Base-by-base conservation (phyloP, 2,329 filamentous ascomycete species). In the Drechslerella stenobrocha region DNA sequence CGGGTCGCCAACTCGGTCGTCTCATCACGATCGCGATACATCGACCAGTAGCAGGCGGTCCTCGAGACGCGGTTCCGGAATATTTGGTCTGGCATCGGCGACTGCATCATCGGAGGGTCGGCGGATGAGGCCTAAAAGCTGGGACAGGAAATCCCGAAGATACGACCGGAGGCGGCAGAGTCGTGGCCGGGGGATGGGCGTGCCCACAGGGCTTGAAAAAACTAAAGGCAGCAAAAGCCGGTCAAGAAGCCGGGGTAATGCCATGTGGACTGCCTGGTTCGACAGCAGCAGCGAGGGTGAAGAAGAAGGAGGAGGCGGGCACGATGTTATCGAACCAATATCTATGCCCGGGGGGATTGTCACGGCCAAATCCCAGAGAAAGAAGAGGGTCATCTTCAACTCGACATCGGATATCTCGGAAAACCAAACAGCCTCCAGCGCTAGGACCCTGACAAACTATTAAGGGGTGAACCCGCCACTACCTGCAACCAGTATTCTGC, bases 401-500 rank as follows among this genome's bases (percentile, higher is more conserved):
- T 67, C 63, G n/a, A 67, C 63, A 22, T 67, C 63, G 8, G 63
- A 67, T 20, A 67, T 60, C 32, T 67, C 63, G 18, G 55, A 67
- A 32, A 32, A 60, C 20, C 63, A 47, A 13, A 60, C 55, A 8
- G 50, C 53, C 35, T 67, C 63, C 26, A 67, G 50, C 24, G 52
- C 63, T 8, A 51, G 55, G 26, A 67, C 55, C 9, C 55, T 55
- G 2, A 58, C 61, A 15, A 59, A 58, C 32, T 42, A 53, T 6
- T 53, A 18, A 53, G n/a, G 8, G 11, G 3, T 15, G 13, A n/a
- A n/a, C n/a, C n/a, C n/a, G n/a, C n/a, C n/a, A n/a, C n/a, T n/a
- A n/a, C n/a, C n/a, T n/a, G n/a, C n/a, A n/a, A n/a, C n/a, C n/a
- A n/a, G n/a, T n/a, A n/a, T n/a, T n/a, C n/a, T n/a, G n/a, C n/a